Percentiles rank a stretch among this genome's conserved stretches.
Conservation (phyloP, 2,329 filamentous ascomycete genomes). For the Neocatenulostroma microsporum region DNA sequence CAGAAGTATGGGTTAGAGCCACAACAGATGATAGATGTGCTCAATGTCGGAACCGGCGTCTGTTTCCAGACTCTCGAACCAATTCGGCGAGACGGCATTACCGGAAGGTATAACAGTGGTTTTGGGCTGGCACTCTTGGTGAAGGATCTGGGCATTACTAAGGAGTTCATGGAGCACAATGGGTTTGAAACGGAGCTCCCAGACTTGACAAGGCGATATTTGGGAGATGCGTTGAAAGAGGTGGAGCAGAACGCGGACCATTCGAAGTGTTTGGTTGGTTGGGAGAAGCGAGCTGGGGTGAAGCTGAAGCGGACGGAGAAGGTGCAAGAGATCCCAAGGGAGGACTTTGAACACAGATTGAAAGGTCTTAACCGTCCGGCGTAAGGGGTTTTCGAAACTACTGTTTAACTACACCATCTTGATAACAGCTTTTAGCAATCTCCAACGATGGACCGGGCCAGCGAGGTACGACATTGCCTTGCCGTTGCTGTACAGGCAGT, state of each 20-base stretch:
- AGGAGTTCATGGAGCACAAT: constrained; percentile 30
- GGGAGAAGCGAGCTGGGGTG: constrained; percentile 31
- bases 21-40: constrained; percentile 34
- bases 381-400: too few species aligned
- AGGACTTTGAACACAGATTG: constrained; percentile 24
- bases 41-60: constrained; percentile 36
- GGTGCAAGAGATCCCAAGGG: constrained; percentile 16
- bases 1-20: constrained; percentile 32
- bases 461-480: too few species aligned
- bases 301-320: constrained; percentile 25
- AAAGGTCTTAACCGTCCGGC: constrained; percentile 13
- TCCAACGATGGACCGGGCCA: too few species aligned
- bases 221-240: constrained; percentile 25
- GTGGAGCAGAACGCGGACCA: constrained; percentile 29
- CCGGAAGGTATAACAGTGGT: constrained; percentile 25
- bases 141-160: constrained; percentile 31
- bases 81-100: constrained; percentile 22
- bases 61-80: constrained; percentile 31
- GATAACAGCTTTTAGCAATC: too few species aligned
- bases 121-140: constrained; percentile 31
- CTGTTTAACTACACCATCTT: too few species aligned
- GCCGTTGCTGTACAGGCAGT: too few species aligned
- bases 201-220: constrained; percentile 23
- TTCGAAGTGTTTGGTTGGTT: constrained; percentile 29
- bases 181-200: constrained; percentile 28